These are phyloP conservation scores for Penicillium antarcticum DNA, from an alignment of 495 filamentous ascomycete genomes.

Conservation along the genomic window DNA sequence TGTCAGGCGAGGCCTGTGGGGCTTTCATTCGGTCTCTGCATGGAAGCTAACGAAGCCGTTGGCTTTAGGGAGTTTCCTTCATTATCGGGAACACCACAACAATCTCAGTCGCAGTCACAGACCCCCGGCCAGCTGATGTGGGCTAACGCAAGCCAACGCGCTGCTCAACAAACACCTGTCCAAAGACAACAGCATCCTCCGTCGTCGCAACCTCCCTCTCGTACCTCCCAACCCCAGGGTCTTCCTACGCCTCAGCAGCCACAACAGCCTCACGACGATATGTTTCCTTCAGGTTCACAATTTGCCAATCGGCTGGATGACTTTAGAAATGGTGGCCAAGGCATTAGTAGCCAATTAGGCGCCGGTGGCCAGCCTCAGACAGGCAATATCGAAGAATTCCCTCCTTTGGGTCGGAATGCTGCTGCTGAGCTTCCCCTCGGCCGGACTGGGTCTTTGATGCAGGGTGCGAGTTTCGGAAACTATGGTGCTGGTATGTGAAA, in stretches of 20 bases:
- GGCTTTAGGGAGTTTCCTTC: slow-evolving; percentile 75
- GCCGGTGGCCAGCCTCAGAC: slow-evolving; percentile 59
- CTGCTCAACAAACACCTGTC: slow-evolving; percentile 56
- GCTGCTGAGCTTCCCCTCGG: slow-evolving; percentile 71
- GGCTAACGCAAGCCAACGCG: slow-evolving; percentile 58
- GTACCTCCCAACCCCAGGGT: slow-evolving; percentile 48
- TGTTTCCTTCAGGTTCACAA: slow-evolving; percentile 49
- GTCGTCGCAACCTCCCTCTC: slow-evolving; percentile 43
- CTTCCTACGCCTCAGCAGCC: slow-evolving; percentile 58
- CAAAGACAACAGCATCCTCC: slow-evolving; percentile 64
- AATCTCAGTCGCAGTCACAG: slow-evolving; percentile 55
- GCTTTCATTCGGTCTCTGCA: slow-evolving; percentile 1
- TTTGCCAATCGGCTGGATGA: slow-evolving; percentile 56
- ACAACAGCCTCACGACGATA: slow-evolving; percentile 55
- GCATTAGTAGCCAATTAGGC: slow-evolving; percentile 54
- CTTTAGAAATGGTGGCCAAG: slow-evolving; percentile 58
- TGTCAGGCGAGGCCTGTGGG: slow-evolving; percentile 1
- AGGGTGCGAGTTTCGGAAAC: slow-evolving; percentile 60
- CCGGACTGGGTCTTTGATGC: slow-evolving; percentile 59
- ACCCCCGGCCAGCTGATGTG: slow-evolving; percentile 62
- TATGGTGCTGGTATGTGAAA: slow-evolving; percentile 42
- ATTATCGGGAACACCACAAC: slow-evolving; percentile 67
- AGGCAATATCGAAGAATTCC: slow-evolving; percentile 77
- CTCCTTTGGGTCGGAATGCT: slow-evolving; percentile 69
- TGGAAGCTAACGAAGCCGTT: slow-evolving; percentile 14